These are phyloP conservation scores for Vicia sativa DNA, from an alignment of 306 rosid genomes.

Conservation along the genomic window DNA sequence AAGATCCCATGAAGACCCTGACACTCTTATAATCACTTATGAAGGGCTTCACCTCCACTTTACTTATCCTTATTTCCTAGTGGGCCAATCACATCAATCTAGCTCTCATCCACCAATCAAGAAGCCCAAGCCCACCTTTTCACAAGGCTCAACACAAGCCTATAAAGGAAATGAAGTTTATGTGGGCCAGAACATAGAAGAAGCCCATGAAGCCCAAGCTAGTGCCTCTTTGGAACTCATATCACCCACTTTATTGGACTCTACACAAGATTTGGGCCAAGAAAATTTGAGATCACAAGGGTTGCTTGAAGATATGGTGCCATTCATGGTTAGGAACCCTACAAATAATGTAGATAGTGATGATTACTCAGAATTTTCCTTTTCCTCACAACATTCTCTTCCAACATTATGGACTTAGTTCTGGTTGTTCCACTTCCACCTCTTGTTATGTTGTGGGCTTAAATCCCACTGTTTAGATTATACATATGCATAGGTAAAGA, in stretches of 20 bases:
- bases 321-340: conserved; percentile 75
- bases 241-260: conserved; percentile 11
- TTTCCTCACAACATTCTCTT: conserved; percentile 38
- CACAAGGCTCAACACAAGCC: conserved; percentile 28
- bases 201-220: conserved; percentile 36
- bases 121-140: conserved; percentile 53
- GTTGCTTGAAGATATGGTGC: conserved; percentile 89
- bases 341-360: conserved; percentile 33
- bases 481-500: conserved; percentile 14
- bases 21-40: conserved; percentile 76
- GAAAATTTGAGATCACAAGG: conserved; percentile 62
- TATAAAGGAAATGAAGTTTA: conserved; percentile 11
- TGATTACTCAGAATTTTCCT: conserved; percentile 46
- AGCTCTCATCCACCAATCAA: conserved; percentile 47
- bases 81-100: conserved; percentile 43
- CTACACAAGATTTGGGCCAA: conserved; percentile 32
- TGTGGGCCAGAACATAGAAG: conserved; percentile 21
- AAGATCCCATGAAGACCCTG: conserved; percentile 76
- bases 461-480: conserved; percentile 42
- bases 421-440: conserved; percentile 39
- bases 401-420: conserved; percentile 48
- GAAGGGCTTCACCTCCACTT: conserved; percentile 94
- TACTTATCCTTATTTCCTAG: conserved; percentile 66
- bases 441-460: conserved; percentile 43
- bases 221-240: background rate